A percentile compares a stretch with the other conserved stretches of the same genome.
Conservation (phyloP, 768 basidiomycete species). For the Leccinum truebloodii region DNA sequence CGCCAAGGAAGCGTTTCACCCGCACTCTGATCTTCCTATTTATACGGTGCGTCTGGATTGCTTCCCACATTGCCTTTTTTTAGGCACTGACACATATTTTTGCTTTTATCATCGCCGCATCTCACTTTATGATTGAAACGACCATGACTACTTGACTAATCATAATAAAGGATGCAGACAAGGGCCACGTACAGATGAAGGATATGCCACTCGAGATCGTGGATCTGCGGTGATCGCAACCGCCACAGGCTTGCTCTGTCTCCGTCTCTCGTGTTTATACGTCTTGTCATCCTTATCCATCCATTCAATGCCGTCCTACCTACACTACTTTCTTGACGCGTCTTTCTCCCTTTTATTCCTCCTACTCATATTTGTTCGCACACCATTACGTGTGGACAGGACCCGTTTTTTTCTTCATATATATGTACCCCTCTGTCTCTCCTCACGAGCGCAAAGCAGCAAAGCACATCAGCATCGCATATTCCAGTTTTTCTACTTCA, state of each 20-base stretch:
- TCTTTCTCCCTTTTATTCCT: neutral
- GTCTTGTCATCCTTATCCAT: neutral
- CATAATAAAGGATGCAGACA: slow-evolving; percentile 69
- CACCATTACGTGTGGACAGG: neutral
- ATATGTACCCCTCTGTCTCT: slow-evolving; percentile 2
- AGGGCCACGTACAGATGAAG: slow-evolving; percentile 80
- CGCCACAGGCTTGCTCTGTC: neutral
- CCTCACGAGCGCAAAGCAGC: slow-evolving; percentile 1
- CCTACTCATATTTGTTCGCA: neutral
- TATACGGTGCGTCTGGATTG: slow-evolving; percentile 67
- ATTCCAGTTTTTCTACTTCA: neutral
- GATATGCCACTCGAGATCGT: slow-evolving; percentile 77
- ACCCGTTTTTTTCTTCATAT: slow-evolving; percentile 11
- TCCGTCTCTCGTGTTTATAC: neutral
- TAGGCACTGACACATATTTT: neutral
- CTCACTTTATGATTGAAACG: neutral
- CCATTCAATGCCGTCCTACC: neutral
- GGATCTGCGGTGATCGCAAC: slow-evolving; percentile 57
- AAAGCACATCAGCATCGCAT: slow-evolving; percentile 5
- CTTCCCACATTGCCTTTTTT: neutral
- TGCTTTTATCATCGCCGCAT: neutral
- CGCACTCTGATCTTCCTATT: slow-evolving; percentile 80
- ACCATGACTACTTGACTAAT: neutral
- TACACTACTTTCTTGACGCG: slow-evolving; percentile 1
- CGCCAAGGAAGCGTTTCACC: slow-evolving; percentile 80